A percentile compares a stretch with the other conserved stretches of the same genome.
Conservation (phyloP, 148 eudicot species). For the Rhododendron henanense region DNA sequence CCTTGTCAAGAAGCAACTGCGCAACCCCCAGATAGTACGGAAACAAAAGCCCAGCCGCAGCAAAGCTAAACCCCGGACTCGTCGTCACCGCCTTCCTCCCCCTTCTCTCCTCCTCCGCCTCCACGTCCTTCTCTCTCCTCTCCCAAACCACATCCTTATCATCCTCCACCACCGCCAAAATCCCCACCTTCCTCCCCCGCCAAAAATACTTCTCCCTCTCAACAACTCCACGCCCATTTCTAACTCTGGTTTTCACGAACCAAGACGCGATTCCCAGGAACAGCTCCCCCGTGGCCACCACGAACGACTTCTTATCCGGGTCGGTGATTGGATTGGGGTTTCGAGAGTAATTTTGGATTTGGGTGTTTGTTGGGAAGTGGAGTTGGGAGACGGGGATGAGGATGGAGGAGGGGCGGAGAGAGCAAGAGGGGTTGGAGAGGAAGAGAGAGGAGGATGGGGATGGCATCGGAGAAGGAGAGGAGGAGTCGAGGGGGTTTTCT, state of each 20-base stretch:
- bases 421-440: slow-evolving; percentile 19
- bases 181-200: slow-evolving; percentile 39
- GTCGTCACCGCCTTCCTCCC: slow-evolving; percentile 45
- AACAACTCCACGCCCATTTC: slow-evolving; percentile 1
- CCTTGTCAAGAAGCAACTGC: slow-evolving; percentile 67
- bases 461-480: slow-evolving; percentile 19
- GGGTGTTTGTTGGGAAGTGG: slow-evolving; percentile 14
- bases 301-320: slow-evolving; percentile 55
- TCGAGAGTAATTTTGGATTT: slow-evolving; percentile 18
- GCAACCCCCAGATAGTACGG: slow-evolving; percentile 99
- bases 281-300: slow-evolving; percentile 71
- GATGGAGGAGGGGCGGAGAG: slow-evolving; percentile 17
- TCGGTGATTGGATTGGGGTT: slow-evolving; percentile 18
- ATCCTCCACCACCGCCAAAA: slow-evolving; percentile 58
- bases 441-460: slow-evolving; percentile 22
- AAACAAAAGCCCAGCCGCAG: slow-evolving; percentile 95
- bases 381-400: slow-evolving; percentile 21
- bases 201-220: slow-evolving; percentile 28
- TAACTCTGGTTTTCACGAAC: slow-evolving; percentile 19
- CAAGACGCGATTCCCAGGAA: slow-evolving; percentile 70
- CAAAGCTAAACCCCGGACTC: slow-evolving; percentile 91
- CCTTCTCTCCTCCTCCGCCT: slow-evolving; percentile 77
- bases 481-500: not conserved
- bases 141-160: slow-evolving; percentile 77
- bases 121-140: slow-evolving; percentile 69